Conservation (phyloP, 2,329 filamentous ascomycete genomes). For the Fusarium sp. region DNA sequence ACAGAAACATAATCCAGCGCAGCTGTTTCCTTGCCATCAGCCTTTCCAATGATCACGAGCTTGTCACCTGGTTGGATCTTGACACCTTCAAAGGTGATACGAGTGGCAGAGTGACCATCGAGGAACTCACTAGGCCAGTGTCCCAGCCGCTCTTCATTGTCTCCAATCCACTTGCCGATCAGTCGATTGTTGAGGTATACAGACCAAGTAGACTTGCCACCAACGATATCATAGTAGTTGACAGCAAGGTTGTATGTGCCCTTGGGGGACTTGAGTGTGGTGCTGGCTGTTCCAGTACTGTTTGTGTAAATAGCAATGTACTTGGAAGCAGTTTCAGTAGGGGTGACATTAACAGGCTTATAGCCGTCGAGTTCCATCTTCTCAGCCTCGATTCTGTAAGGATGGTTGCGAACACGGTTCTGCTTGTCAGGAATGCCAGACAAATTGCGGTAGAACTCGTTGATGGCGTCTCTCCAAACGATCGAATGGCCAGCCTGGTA, state of each 20-base stretch:
- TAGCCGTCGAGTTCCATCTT: constrained; percentile 70
- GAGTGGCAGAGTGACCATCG: constrained; percentile 71
- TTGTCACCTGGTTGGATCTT: constrained; percentile 59
- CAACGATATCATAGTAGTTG: constrained; percentile 71
- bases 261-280: constrained; percentile 40
- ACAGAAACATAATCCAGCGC: constrained; percentile 74
- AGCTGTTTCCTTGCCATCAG: constrained; percentile 69
- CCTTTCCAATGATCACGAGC: constrained; percentile 64
- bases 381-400: constrained; percentile 75
- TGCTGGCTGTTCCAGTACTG: constrained; percentile 7
- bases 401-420: constrained; percentile 67
- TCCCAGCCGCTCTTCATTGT: constrained; percentile 67
- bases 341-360: constrained; percentile 59
- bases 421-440: constrained; percentile 67
- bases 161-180: constrained; percentile 67
- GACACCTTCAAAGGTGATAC: constrained; percentile 66
- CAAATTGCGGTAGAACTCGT: constrained; percentile 65
- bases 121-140: constrained; percentile 66
- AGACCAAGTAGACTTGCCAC: constrained; percentile 65
- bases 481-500: constrained; percentile 76
- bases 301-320: constrained; percentile 16
- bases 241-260: constrained; percentile 69
- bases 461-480: constrained; percentile 75
- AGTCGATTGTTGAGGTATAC: constrained; percentile 61
- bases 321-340: constrained; percentile 66